These are phyloP conservation scores for Pistacia atlantica DNA, from an alignment of 345 rosid genomes.

Conservation along the genomic window DNA sequence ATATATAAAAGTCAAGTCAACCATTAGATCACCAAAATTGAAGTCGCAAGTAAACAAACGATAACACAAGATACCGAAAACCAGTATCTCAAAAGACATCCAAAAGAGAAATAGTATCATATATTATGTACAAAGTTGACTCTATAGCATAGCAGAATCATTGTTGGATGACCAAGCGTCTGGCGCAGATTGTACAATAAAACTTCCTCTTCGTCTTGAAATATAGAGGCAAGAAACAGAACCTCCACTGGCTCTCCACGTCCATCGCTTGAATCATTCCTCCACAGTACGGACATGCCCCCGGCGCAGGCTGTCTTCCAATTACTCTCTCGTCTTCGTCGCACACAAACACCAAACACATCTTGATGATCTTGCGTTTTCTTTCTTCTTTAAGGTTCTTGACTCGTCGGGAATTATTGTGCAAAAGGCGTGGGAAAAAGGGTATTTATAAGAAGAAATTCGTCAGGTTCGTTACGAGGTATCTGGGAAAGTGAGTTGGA, in stretches of 20 bases:
- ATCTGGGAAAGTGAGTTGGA: background rate
- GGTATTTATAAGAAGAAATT: background rate
- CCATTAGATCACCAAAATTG: too few species aligned
- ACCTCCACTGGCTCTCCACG: conserved; percentile 74
- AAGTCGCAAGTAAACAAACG: too few species aligned
- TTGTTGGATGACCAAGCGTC: conserved; percentile 49
- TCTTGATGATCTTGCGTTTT: conserved; percentile 22
- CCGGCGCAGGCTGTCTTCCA: conserved; percentile 74
- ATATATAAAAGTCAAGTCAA: too few species aligned
- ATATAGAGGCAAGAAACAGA: conserved; percentile 81
- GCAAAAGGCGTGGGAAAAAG: background rate
- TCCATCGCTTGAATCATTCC: conserved; percentile 77
- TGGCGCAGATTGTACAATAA: conserved; percentile 61
- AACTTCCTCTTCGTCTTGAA: conserved; percentile 59
- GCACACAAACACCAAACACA: conserved; percentile 94
- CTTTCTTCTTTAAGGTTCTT: background rate
- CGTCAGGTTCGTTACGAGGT: background rate
- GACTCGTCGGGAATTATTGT: background rate
- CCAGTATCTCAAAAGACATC: too few species aligned
- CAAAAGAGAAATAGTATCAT: background rate
- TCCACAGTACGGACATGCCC: conserved; percentile 92
- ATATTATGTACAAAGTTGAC: background rate
- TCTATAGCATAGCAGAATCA: background rate
- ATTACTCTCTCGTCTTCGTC: conserved; percentile 84
- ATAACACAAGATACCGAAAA: background rate